Percentiles rank a stretch among this genome's conserved stretches.
Conservation (phyloP, 306 rosid genomes). For the Quercus cerris region DNA sequence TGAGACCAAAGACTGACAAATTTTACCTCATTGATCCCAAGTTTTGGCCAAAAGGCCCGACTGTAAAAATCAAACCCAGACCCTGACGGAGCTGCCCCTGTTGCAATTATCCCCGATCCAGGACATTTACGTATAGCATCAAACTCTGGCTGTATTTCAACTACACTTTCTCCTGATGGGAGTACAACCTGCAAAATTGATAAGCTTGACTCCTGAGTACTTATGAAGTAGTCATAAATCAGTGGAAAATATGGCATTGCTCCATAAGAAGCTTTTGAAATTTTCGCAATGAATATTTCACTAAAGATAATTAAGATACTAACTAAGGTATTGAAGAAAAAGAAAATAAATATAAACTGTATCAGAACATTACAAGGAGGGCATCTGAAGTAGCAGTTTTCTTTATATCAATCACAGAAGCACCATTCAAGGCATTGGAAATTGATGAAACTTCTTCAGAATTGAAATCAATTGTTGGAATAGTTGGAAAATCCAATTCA, state of each 20-base stretch:
- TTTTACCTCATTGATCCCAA: conserved; percentile 64
- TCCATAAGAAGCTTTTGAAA: not conserved
- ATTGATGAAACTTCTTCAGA: conserved; percentile 31
- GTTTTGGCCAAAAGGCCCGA: conserved; percentile 59
- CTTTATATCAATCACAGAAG: conserved; percentile 44
- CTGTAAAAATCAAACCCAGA: conserved; percentile 69
- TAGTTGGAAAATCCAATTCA: conserved; percentile 51
- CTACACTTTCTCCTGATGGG: conserved; percentile 41
- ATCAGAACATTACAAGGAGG: conserved; percentile 45
- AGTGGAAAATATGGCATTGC: not conserved
- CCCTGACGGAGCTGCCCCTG: conserved; percentile 53
- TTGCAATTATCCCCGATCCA: conserved; percentile 56
- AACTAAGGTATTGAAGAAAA: not conserved
- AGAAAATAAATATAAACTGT: not conserved
- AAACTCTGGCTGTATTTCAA: conserved; percentile 47
- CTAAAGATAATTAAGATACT: not conserved
- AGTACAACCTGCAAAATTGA: conserved; percentile 49
- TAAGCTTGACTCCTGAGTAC: conserved; percentile 4
- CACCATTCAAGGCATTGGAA: conserved; percentile 43
- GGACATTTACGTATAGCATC: conserved; percentile 56
- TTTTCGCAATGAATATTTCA: not conserved
- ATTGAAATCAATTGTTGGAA: conserved; percentile 31
- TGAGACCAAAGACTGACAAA: not conserved
- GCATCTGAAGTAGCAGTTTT: conserved; percentile 14
- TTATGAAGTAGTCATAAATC: conserved; percentile 11